Evolutionary conservation across 2,329 filamentous ascomycete species (phyloP), one percentile per base, ranked within the genome.

Genomic region (Fusarium hainanense): DNA sequence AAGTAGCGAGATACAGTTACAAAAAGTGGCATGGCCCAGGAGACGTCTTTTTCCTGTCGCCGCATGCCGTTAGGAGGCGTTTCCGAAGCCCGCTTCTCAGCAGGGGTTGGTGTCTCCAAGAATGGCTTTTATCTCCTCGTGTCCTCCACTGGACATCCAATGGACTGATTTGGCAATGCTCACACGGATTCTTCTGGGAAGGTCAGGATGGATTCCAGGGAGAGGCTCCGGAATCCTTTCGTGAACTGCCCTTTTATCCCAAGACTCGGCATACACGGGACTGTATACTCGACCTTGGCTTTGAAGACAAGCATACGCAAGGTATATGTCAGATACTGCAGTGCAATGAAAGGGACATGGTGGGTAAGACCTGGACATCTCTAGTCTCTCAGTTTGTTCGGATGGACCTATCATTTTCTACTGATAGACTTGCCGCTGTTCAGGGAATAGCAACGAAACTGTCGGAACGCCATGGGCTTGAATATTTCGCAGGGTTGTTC

Each of bases 21-120:
- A 21, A 6, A 5, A 7, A 41, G 5, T 56, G 43, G 43, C 2
- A 4, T 7, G 7, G 1, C 8, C 30, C 32, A 11, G 18, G 5
- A 6, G 6, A 4, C 34, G 10, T 12, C 18, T n/a, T 37, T 6
- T 2, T 11, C 0, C 18, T 1, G 1, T 37, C 34, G 5, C 34
- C 34, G 3, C 18, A 37, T 37, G 6, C 9, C 34, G 5, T 2
- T 2, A n/a, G 34, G 18, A 37, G 34, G 10, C 34, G 1, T 1
- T n/a, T 37, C 10, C 34, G 18, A 12, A 37, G 1, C 10, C 12
- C 10, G 6, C 18, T 37, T 0, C 34, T 37, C 12, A 37, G 34
- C 3, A 37, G 34, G 18, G 34, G 34, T n/a, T 37, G 34, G 34
- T 37, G 34, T n/a, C 34, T 37, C 2, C 34, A 37, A 6, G 34